Conservation (phyloP, 208 protist species). For the Entamoeba histolytica region DNA sequence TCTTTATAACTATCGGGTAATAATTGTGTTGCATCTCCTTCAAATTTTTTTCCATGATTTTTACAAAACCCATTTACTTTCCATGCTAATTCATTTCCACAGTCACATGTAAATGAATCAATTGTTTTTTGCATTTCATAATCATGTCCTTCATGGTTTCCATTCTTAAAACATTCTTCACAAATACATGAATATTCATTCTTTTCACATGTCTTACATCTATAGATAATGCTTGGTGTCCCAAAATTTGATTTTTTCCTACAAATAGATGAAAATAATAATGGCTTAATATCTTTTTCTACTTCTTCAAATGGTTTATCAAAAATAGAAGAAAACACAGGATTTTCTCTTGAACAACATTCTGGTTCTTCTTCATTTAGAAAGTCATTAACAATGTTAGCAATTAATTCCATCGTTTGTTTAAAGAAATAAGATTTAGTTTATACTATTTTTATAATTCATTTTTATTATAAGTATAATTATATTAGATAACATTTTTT, state of each 20-base stretch:
- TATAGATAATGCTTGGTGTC: not conserved
- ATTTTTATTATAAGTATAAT: no score
- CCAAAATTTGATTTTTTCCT: not conserved
- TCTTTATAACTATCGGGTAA: not conserved
- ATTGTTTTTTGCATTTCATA: not conserved
- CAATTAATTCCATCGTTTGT: no score
- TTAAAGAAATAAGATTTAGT: no score
- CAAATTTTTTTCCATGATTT: not conserved
- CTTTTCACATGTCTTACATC: not conserved
- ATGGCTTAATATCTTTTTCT: not conserved
- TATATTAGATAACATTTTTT: no score
- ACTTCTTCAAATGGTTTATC: not conserved
- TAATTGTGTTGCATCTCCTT: not conserved
- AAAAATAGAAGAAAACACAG: not conserved
- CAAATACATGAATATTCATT: not conserved
- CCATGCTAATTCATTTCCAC: not conserved
- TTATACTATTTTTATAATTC: no score
- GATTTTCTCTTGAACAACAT: not conserved
- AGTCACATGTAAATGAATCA: not conserved
- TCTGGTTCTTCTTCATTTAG: no score
- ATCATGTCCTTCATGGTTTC: not conserved
- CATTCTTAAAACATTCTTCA: not conserved
- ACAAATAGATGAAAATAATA: not conserved
- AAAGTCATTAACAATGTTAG: no score
- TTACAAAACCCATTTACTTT: not conserved